Evolutionary conservation across 768 basidiomycete genomes (phyloP).

Genomic region (Boletus rufocinnamomeus): DNA sequence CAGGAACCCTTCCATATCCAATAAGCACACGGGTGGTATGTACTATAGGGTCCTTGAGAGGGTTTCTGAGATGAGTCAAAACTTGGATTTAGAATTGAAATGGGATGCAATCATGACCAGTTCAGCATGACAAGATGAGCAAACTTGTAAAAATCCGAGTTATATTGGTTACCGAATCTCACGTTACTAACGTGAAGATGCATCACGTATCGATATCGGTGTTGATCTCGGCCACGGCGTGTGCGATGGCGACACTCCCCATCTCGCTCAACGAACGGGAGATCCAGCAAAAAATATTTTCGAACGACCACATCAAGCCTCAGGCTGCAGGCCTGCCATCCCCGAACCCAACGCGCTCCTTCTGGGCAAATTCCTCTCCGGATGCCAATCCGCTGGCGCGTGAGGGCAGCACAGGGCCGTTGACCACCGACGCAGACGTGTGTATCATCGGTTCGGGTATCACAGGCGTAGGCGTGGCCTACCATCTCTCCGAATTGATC

Average conservation of each 20-base stretch:
- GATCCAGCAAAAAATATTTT: conserved; percentile 10
- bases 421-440: conserved; percentile 66
- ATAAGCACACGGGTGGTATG: background rate
- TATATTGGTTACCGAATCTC: too few species aligned
- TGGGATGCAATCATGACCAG: too few species aligned
- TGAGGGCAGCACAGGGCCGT: conserved; percentile 61
- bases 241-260: conserved; percentile 13
- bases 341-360: conserved; percentile 65
- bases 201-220: too few species aligned
- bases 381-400: conserved; percentile 66
- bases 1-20: background rate
- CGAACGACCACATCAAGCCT: conserved; percentile 3
- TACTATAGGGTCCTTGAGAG: too few species aligned
- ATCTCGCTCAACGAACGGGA: background rate
- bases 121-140: too few species aligned
- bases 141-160: too few species aligned
- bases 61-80: too few species aligned
- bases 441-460: conserved; percentile 82
- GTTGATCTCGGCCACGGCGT: background rate
- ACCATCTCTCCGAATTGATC: conserved; percentile 56
- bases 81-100: too few species aligned
- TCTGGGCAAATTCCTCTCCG: conserved; percentile 63
- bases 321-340: conserved; percentile 54
- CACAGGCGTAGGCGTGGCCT: conserved; percentile 73
- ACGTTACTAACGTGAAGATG: too few species aligned